Conservation (phyloP, 352 stramenopile genomes). For the Peronosclerospora sorghi region DNA sequence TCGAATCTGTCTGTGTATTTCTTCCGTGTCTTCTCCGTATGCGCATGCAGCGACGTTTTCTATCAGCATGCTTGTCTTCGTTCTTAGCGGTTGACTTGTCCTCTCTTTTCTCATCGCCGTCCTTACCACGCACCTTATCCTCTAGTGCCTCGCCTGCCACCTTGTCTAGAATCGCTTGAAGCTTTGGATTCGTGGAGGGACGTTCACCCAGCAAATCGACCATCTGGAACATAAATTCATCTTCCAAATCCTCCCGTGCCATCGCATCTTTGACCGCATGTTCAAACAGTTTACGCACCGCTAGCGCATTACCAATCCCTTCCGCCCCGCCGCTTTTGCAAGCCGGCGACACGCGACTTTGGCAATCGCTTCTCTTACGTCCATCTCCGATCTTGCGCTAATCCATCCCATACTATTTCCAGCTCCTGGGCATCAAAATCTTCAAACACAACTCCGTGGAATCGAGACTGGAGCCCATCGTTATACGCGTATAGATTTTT, state of each 20-base stretch:
- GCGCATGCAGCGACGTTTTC: too few relatives aligned
- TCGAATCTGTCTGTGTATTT: too few relatives aligned
- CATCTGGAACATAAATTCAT: conserved; percentile 35
- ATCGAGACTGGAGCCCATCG: conserved; percentile 76
- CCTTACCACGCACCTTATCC: too few relatives aligned
- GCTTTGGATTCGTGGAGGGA: conserved; percentile 64
- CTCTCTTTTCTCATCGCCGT: too few relatives aligned
- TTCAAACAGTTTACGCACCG: conserved; percentile 69
- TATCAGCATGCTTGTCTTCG: too few relatives aligned
- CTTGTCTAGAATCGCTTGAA: conserved; percentile 37
- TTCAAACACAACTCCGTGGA: conserved; percentile 80
- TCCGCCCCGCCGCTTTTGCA: conserved; percentile 40
- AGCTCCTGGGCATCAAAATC: conserved; percentile 87
- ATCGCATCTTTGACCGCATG: conserved; percentile 48
- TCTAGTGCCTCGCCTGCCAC: conserved; percentile 66
- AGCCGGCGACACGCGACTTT: conserved; percentile 62
- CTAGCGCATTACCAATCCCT: conserved; percentile 82
- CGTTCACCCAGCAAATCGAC: conserved; percentile 73
- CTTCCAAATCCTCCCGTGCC: conserved; percentile 55
- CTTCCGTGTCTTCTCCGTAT: too few relatives aligned
- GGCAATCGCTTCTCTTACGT: conserved; percentile 28
- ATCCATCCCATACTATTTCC: conserved; percentile 52
- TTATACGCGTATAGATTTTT: conserved; percentile 89
- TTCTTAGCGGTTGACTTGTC: too few relatives aligned
- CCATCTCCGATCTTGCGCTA: conserved; percentile 39